Conservation (phyloP, 345 rosid genomes). For the Tarenaya hassleriana region DNA sequence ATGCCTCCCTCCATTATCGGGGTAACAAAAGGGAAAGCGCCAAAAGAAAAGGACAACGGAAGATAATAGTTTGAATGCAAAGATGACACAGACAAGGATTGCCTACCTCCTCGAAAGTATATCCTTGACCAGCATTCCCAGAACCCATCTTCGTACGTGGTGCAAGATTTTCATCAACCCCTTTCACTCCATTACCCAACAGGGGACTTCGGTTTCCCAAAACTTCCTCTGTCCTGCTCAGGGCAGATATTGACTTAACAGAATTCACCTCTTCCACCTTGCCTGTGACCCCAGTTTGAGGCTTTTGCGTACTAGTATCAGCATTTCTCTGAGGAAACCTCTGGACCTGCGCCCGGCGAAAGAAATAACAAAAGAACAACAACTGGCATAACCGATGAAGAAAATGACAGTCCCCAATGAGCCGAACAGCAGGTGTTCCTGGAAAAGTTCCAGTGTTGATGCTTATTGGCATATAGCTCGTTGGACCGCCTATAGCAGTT, state of each 20-base stretch:
- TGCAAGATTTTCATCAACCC: constrained; percentile 71
- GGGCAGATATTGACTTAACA: constrained; percentile 49
- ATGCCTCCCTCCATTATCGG: constrained; percentile 9
- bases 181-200: constrained; percentile 61
- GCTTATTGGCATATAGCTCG: constrained; percentile 93
- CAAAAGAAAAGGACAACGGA: too few species aligned
- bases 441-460: constrained; percentile 99
- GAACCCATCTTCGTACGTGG: constrained; percentile 70
- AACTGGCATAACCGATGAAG: constrained; percentile 98
- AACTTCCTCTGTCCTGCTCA: constrained; percentile 62
- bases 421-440: constrained; percentile 99
- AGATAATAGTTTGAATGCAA: constrained; percentile 2
- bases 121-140: constrained; percentile 99
- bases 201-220: constrained; percentile 64
- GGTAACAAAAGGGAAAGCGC: constrained; percentile 11
- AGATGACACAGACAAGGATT: constrained; percentile 4
- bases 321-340: constrained; percentile 59
- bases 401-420: constrained; percentile 99
- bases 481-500: constrained; percentile 71
- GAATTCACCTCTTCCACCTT: constrained; percentile 79
- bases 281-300: constrained; percentile 63
- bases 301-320: constrained; percentile 66
- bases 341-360: constrained; percentile 62
- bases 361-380: constrained; percentile 85
- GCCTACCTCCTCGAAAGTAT: constrained; percentile 95